phyloP scores from a whole-genome alignment of 345 rosid species.

The Ceriops decandra region DNA sequence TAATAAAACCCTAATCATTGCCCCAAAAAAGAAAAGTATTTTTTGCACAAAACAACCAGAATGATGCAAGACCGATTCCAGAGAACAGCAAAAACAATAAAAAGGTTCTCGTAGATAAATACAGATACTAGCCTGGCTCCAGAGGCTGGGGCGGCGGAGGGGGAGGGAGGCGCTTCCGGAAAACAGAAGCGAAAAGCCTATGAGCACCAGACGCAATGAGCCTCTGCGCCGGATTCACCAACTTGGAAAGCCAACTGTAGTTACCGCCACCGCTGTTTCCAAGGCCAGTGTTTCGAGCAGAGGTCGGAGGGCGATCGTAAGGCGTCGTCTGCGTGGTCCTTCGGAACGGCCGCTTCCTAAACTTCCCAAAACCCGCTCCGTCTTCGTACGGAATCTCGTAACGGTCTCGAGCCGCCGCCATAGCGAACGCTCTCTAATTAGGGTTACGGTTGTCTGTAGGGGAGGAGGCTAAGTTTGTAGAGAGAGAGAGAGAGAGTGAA shows the following conservation, averaged over 20 bases:
- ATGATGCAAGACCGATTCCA: not conserved
- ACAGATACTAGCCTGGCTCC: constrained; percentile 34
- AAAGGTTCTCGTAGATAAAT: not conserved
- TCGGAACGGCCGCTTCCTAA: constrained; percentile 57
- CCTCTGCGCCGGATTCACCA: constrained; percentile 90
- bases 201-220: constrained; percentile 76
- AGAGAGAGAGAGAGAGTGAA: not conserved
- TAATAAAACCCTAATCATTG: not conserved
- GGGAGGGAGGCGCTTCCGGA: constrained; percentile 66
- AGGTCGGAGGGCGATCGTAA: constrained; percentile 62
- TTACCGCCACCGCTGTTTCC: constrained; percentile 21
- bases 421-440: constrained; percentile 1
- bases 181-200: constrained; percentile 63
- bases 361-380: constrained; percentile 50
- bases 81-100: not conserved
- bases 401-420: constrained; percentile 34
- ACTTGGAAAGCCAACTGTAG: constrained; percentile 74
- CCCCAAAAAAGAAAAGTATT: not conserved
- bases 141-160: constrained; percentile 30
- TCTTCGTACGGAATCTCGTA: constrained; percentile 15
- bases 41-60: not conserved
- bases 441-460: not conserved
- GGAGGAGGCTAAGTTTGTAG: not conserved
- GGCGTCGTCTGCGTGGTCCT: constrained; percentile 53
- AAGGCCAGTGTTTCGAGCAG: constrained; percentile 40